These are phyloP conservation scores for Murraya paniculata DNA, from an alignment of 345 rosid genomes.

Conservation along the genomic window DNA sequence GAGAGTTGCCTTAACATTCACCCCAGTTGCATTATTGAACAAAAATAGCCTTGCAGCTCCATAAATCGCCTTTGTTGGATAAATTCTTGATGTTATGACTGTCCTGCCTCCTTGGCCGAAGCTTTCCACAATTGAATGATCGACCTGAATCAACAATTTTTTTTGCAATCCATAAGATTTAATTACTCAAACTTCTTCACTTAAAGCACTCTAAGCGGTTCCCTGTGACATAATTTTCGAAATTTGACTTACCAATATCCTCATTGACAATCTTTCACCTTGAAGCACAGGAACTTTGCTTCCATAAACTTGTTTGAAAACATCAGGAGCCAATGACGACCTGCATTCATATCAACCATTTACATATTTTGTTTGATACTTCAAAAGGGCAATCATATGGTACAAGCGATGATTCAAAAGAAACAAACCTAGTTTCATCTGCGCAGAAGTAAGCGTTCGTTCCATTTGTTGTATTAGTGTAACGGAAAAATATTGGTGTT, in stretches of 20 bases:
- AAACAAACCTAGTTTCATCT: conserved; percentile 66
- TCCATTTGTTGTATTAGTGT: conserved; percentile 34
- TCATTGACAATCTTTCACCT: conserved; percentile 61
- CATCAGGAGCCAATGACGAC: conserved; percentile 68
- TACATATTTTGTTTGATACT: not conserved
- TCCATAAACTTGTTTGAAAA: conserved; percentile 59
- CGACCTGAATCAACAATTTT: conserved; percentile 45
- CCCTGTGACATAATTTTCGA: not conserved
- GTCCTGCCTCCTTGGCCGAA: conserved; percentile 85
- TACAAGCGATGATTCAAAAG: not conserved
- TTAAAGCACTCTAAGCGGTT: not conserved
- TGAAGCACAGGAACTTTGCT: conserved; percentile 60
- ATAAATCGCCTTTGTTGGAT: conserved; percentile 85
- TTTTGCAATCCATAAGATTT: not conserved
- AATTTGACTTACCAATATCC: conserved; percentile 58
- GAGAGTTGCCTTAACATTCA: conserved; percentile 66
- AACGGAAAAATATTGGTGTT: conserved; percentile 70
- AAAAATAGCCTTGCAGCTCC: conserved; percentile 70
- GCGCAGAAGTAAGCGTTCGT: conserved; percentile 58
- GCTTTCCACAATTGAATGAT: conserved; percentile 91
- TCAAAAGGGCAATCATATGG: not conserved
- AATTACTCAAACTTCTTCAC: not conserved
- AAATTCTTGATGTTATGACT: conserved; percentile 75
- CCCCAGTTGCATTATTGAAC: conserved; percentile 81
- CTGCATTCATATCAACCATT: conserved; percentile 29